Percentiles rank a stretch among this genome's conserved stretches.
Conservation (phyloP, 208 protist genomes). For the Naegleria lovaniensis region DNA sequence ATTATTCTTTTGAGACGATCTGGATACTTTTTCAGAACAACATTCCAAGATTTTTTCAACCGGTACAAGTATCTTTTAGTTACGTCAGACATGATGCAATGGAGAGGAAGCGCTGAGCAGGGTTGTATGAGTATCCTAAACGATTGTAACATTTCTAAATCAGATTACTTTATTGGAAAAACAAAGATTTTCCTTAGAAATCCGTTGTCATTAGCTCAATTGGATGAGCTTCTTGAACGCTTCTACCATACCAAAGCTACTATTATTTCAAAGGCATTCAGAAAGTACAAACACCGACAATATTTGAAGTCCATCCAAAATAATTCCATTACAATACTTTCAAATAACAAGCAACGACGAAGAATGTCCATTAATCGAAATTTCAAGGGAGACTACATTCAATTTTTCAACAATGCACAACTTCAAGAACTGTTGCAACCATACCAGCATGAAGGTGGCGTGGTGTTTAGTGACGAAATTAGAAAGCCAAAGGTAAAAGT, state of each 20-base stretch:
- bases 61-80: slow-evolving; percentile 59
- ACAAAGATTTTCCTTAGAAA: slow-evolving; percentile 87
- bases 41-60: slow-evolving; percentile 82
- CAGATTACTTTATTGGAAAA: slow-evolving; percentile 65
- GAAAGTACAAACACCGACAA: slow-evolving; percentile 54
- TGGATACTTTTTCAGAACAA: slow-evolving; percentile 79
- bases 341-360: neutral
- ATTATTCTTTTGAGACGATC: slow-evolving; percentile 80
- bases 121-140: slow-evolving; percentile 15
- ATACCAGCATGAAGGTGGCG: neutral
- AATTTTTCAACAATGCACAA: neutral
- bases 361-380: neutral
- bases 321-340: neutral
- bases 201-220: slow-evolving; percentile 68
- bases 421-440: neutral
- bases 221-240: slow-evolving; percentile 74
- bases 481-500: neutral
- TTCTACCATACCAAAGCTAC: slow-evolving; percentile 63
- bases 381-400: neutral
- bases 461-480: neutral
- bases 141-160: neutral
- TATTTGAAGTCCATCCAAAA: slow-evolving; percentile 36
- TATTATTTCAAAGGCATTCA: slow-evolving; percentile 73
- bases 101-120: slow-evolving; percentile 1
- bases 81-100: slow-evolving; percentile 7